Base-by-base conservation (phyloP, 768 basidiomycete species). In the Tricholoma furcatifolium region DNA sequence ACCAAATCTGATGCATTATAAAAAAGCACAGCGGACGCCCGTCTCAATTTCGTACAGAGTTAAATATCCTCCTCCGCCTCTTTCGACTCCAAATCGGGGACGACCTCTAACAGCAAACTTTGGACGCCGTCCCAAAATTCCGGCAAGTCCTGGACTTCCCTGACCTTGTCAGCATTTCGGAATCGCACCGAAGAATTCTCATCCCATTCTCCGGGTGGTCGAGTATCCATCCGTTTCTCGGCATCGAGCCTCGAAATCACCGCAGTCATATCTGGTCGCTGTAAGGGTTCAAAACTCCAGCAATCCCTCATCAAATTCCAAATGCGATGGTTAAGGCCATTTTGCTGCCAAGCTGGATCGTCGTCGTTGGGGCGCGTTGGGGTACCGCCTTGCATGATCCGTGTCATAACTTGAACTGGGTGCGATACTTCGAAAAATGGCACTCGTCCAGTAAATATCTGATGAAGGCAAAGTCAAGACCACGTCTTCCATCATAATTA, bases 381-480 rank as follows among this genome's bases (percentile, higher is more conserved):
- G 11, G 12, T 34, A 4, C 15, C 21, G 2, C 50, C 50, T n/a
- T 31, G 7, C 18, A 17, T 44, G 31, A 51, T 43, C n/a, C 6
- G 23, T 4, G 36, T 10, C 12, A 51, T 43, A 15, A 51, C 50
- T 7, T 40, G 21, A 5, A 42, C 15, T 35, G 27, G 27, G 14
- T 17, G 18, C 4, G 10, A 17, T 1, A 21, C 6, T 18, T 51
- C 50, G 14, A 15, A 44, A 34, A 51, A 51, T 11, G 41, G 50
- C 11, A 51, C 10, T 7, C 15, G 15, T 18, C 50, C 50, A 21
- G 50, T 51, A 32, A 51, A 51, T 27, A 51, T 43, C 50, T 51
- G 20, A 61, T 51, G 20, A 61, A 41, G 27, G 27, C 27, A 62
- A 60, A 17, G 3, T 27, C 12, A 34, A 20, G n/a, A 15, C 5